Evolutionary conservation across 1,284 basidiomycete genomes (phyloP), one percentile per base, ranked within the genome.

Genomic region (Clitocybe nebularis): DNA sequence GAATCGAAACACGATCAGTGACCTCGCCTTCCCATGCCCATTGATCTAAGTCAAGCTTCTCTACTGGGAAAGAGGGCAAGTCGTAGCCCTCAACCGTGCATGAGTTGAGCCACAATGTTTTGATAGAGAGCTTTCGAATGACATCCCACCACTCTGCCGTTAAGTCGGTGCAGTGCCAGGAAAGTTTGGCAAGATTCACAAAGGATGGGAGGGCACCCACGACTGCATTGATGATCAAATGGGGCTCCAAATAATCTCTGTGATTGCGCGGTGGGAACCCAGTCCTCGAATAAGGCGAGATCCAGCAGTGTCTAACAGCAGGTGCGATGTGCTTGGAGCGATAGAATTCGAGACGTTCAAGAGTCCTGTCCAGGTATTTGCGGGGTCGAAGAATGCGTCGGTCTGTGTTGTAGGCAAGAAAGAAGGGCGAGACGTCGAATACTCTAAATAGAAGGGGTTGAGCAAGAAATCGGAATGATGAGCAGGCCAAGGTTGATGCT

Each of bases 151-250:
- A 60, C 24, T 54, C 45, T 3, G 53, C 43, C 9, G 50, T 54
- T 24, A 65, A 57, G 32, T 66, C 59, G 22, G 61, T 59, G 26
- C 59, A 62, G 40, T 61, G 63, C 60, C 63, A 66, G 2, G 57
- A 53, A 6, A 66, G 50, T 10, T 48, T 55, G 11, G 38, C 44
- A 13, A 67, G 39, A 47, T 64, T 67, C 14, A 59, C 57, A 36
- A 67, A 63, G 11, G 45, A 35, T 10, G 58, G 53, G 4, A 67
- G 48, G 10, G 54, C 53, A 9, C 57, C 53, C n/a, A 67, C 46
- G n/a, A 61, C 56, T 11, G 52, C 52, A 36, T 62, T 53, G 32
- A 65, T 59, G 36, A 67, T 49, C 19, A 59, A 44, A 13, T 54
- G 52, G 8, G 62, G 62, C 23, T 61, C 56, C 32, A 60, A 48